Conservation (phyloP, 2,329 filamentous ascomycete species). For the Chaetomiaceae sp. region DNA sequence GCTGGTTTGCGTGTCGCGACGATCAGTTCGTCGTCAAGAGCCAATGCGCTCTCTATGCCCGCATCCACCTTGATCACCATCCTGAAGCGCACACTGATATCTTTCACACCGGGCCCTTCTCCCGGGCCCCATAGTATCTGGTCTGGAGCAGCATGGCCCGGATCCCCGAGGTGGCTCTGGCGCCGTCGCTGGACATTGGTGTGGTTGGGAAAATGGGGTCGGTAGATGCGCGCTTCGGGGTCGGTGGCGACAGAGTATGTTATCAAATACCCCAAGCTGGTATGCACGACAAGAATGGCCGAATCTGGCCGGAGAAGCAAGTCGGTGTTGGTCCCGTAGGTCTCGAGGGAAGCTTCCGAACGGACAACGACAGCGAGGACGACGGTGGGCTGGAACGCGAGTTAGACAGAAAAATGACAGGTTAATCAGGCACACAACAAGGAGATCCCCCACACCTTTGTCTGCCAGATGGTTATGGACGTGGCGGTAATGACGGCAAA, state of each 20-base stretch:
- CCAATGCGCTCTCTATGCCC: slow-evolving; percentile 81
- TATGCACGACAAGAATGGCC: slow-evolving; percentile 86
- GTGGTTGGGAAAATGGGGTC: slow-evolving; percentile 69
- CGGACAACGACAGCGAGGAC: slow-evolving; percentile 81
- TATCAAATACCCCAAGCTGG: slow-evolving; percentile 78
- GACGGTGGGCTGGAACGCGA: slow-evolving; percentile 65
- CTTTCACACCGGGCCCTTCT: slow-evolving; percentile 75
- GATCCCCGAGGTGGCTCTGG: slow-evolving; percentile 57
- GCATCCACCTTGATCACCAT: slow-evolving; percentile 99
- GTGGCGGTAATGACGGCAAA: slow-evolving; percentile 85
- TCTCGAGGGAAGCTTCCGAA: slow-evolving; percentile 70
- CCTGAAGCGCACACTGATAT: slow-evolving; percentile 85
- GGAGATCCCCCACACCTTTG: slow-evolving; percentile 60
- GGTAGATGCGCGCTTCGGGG: slow-evolving; percentile 76
- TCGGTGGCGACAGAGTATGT: slow-evolving; percentile 91
- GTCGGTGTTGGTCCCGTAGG: slow-evolving; percentile 80
- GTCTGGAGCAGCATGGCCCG: slow-evolving; percentile 50
- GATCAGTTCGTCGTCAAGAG: slow-evolving; percentile 86
- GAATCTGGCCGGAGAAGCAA: slow-evolving; percentile 87
- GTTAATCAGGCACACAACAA: background rate
- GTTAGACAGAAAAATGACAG: slow-evolving; percentile 11
- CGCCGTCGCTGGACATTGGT: slow-evolving; percentile 58
- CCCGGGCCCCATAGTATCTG: slow-evolving; percentile 69
- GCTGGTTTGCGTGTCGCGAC: slow-evolving; percentile 88
- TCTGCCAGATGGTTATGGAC: slow-evolving; percentile 93